Conservation (phyloP, 2,329 filamentous ascomycete genomes). For the Lecanicillium sp. region DNA sequence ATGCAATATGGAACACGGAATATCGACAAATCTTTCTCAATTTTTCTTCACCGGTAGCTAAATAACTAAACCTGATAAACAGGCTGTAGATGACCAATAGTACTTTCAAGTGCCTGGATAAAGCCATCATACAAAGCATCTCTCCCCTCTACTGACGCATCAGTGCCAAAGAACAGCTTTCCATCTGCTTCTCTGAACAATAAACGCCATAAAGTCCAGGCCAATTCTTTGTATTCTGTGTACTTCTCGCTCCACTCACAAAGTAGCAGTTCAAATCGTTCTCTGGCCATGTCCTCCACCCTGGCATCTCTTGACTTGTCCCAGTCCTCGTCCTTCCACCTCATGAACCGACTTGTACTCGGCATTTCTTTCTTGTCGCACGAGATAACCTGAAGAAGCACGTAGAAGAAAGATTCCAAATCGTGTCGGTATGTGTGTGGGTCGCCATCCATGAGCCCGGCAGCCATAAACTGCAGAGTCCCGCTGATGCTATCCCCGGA, state of each 20-base stretch:
- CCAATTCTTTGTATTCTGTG: background rate
- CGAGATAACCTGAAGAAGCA: background rate
- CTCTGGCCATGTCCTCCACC: background rate
- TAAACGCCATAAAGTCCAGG: background rate
- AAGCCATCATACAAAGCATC: background rate
- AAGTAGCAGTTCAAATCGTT: background rate
- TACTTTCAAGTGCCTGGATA: background rate
- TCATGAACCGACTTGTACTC: background rate
- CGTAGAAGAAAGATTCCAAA: background rate
- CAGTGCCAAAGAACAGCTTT: background rate
- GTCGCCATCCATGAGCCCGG: background rate
- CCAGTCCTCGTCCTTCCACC: background rate
- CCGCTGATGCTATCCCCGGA: background rate
- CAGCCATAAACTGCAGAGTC: background rate
- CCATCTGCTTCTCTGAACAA: background rate
- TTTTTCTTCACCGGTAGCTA: too few relatives aligned
- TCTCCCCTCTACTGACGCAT: background rate
- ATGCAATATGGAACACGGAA: too few relatives aligned
- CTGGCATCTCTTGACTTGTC: background rate
- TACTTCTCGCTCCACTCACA: background rate
- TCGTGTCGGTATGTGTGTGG: constrained; percentile 1
- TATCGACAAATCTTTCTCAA: too few relatives aligned
- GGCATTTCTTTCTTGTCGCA: background rate
- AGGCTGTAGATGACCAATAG: too few relatives aligned
- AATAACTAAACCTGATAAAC: too few relatives aligned